Evolutionary conservation across 139 green algal genomes (phyloP), one percentile per base, ranked within the genome.

Genomic region (Nannochloris sp.): DNA sequence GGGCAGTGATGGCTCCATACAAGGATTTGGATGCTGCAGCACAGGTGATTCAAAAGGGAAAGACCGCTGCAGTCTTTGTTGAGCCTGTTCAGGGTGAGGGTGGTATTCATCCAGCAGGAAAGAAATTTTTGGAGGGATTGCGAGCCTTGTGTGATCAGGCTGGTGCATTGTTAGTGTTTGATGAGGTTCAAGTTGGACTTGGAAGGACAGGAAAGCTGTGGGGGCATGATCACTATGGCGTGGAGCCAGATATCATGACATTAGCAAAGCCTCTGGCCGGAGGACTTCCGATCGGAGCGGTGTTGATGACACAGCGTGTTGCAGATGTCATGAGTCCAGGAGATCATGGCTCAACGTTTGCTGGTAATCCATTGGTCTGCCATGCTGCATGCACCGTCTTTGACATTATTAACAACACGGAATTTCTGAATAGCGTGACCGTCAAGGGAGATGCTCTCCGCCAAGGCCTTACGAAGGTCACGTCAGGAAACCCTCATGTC

Each of bases 341-440:
- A 8, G 93, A 99, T 74, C 94, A 99, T 69, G 94, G 94, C 11
- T 94, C 84, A 67, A 99, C 94, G 0, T 99, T 98, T 82, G 94
- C 94, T 4, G 93, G 93, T 44, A 90, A 90, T 77, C 93, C 93
- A 1, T 78, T 99, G 43, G 90, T 98, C 36, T 96, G 88, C 66
- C 59, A 78, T 43, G 80, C 83, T 14, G 88, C 83, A 5, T 83
- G 76, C 75, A 69, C 76, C 23, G 78, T 89, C 14, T 87, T 94
- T 66, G 87, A 95, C 75, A 85, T 86, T 72, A 88, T 95, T 55
- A 62, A 48, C 8, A 68, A 88, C n/a, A 79, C 85, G 0, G 69
- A 62, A n/a, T 99, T 99, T 79, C 76, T 98, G 12, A 61, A 70
- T 0, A 57, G 54, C 3, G 89, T 99, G 27, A 40, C 61, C 5